phyloP scores from a whole-genome alignment of 2,329 filamentous ascomycete genomes.

The Penicillium sp. region DNA sequence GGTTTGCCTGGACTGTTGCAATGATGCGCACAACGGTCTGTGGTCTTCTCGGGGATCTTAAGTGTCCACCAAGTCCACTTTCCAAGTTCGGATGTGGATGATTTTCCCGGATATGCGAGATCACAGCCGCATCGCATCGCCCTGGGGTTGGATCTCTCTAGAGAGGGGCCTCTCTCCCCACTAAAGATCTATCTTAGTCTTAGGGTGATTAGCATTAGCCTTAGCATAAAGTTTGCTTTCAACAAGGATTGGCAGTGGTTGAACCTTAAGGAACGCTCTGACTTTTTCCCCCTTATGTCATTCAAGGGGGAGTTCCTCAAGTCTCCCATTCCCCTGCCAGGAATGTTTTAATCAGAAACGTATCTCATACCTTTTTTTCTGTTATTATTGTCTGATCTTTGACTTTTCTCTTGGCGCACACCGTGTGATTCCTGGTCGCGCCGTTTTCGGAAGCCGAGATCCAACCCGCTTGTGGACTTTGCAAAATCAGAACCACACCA shows the following conservation, averaged over 20 bases:
- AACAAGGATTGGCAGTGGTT: neutral
- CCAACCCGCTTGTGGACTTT: neutral
- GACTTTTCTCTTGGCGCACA: neutral
- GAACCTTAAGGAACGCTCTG: neutral
- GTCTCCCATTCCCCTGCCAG: neutral
- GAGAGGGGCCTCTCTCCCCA: neutral
- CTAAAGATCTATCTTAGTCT: neutral
- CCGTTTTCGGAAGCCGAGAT: neutral
- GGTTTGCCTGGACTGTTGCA: constrained; percentile 19
- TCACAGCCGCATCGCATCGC: constrained; percentile 23
- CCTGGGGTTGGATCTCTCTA: neutral
- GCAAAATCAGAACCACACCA: neutral
- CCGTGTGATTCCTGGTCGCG: neutral
- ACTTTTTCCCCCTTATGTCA: neutral
- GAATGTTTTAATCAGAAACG: neutral
- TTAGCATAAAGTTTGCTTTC: neutral
- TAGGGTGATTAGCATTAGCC: neutral
- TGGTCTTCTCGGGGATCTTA: neutral
- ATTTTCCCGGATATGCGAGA: constrained; percentile 21
- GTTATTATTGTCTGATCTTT: neutral
- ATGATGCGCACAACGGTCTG: constrained; percentile 27
- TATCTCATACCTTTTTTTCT: neutral
- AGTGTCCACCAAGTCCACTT: constrained; percentile 6
- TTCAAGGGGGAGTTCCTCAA: neutral
- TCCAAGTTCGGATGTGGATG: neutral